Evolutionary conservation across 495 filamentous ascomycete genomes (phyloP).

Genomic region (Saxophila tyrrhenica): DNA sequence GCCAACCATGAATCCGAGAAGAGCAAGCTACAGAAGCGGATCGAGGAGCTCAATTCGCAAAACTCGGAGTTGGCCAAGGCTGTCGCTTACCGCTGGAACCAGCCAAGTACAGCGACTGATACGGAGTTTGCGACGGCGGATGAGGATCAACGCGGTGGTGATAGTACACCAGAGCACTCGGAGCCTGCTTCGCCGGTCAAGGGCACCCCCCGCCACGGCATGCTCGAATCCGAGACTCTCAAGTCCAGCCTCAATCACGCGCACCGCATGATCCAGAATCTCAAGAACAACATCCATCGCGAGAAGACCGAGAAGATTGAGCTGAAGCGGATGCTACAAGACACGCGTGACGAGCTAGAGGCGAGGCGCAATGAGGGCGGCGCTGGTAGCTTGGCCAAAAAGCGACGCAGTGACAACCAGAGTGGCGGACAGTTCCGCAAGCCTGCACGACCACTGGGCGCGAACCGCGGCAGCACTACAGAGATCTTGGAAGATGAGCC

Average conservation of each 20-base stretch:
- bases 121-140: conserved; percentile 47
- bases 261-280: conserved; percentile 87
- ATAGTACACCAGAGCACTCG: conserved; percentile 74
- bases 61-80: conserved; percentile 82
- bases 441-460: conserved; percentile 62
- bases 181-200: conserved; percentile 85
- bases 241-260: conserved; percentile 90
- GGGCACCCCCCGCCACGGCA: conserved; percentile 75
- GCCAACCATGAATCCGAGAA: conserved; percentile 65
- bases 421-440: conserved; percentile 62
- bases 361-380: conserved; percentile 51
- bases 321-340: conserved; percentile 88
- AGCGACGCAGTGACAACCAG: conserved; percentile 39
- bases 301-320: conserved; percentile 98
- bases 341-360: conserved; percentile 88
- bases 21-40: conserved; percentile 58
- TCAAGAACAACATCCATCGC: conserved; percentile 86
- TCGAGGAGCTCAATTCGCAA: conserved; percentile 74
- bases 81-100: conserved; percentile 56
- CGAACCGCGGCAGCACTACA: conserved; percentile 58
- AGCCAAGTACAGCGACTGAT: conserved; percentile 46
- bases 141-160: conserved; percentile 52
- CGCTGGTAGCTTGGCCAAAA: conserved; percentile 38
- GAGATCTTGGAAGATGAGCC: conserved; percentile 63
- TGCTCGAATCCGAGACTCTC: conserved; percentile 85